Evolutionary conservation across 805 yeast species (phyloP).

Genomic region (Pachysolen tannophilus): DNA sequence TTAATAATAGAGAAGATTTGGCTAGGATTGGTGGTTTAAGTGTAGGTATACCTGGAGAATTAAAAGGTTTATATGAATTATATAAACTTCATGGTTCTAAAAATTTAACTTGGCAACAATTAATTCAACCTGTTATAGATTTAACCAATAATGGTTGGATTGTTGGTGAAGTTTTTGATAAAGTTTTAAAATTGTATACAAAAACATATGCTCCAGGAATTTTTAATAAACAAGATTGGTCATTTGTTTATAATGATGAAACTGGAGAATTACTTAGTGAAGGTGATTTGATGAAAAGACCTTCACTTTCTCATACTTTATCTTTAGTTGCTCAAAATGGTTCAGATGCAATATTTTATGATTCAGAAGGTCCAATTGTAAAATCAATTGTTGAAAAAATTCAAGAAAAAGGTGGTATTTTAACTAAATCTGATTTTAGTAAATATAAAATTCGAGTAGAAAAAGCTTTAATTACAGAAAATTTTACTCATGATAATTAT

Average conservation of each 20-base stretch:
- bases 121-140: conserved; percentile 68
- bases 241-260: conserved; percentile 34
- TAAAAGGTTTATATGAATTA: conserved; percentile 70
- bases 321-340: conserved; percentile 70
- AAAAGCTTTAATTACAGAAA: conserved; percentile 32
- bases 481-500: conserved; percentile 17
- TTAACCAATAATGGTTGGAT: conserved; percentile 60
- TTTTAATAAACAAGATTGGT: conserved; percentile 42
- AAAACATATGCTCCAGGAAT: no score
- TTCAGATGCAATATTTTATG: conserved; percentile 70
- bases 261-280: conserved; percentile 23
- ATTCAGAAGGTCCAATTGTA: conserved; percentile 72
- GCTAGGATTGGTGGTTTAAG: conserved; percentile 83
- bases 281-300: conserved; percentile 60
- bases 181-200: conserved; percentile 27
- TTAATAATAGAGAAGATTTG: conserved; percentile 31
- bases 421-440: conserved; percentile 58
- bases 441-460: conserved; percentile 46
- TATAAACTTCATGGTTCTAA: conserved; percentile 63
- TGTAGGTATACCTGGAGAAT: conserved; percentile 85
- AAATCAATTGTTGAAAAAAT: conserved; percentile 43
- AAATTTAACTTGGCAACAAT: conserved; percentile 57
- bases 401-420: conserved; percentile 56
- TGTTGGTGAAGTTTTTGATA: conserved; percentile 35
- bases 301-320: conserved; percentile 58